Evolutionary conservation across 192 early-diverging fungal genomes (phyloP).

Genomic region (Phycomyces blakesleeanus): DNA sequence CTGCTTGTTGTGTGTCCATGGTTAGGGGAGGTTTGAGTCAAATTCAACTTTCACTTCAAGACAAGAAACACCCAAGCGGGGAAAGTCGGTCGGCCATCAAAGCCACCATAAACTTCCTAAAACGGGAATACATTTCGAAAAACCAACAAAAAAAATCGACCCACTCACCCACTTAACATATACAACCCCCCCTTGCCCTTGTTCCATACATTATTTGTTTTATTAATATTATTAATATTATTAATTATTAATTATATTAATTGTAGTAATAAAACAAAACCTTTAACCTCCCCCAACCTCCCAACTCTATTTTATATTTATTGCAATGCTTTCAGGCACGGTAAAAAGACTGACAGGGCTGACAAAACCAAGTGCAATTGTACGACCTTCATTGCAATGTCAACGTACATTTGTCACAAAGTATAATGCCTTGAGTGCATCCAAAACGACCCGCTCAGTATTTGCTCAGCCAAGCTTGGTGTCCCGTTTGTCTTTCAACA

Average conservation of each 20-base stretch:
- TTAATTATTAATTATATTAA: too few species aligned
- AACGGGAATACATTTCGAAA: neutral
- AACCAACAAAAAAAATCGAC: neutral
- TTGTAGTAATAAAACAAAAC: too few species aligned
- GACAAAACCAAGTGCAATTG: too few species aligned
- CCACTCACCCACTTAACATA: too few species aligned
- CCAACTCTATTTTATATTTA: too few species aligned
- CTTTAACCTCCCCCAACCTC: too few species aligned
- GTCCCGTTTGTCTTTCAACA: neutral
- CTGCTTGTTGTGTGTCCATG: conserved; percentile 10
- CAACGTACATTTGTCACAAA: neutral
- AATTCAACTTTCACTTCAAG: neutral
- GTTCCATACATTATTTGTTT: neutral
- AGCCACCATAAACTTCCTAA: neutral
- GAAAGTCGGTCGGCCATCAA: neutral
- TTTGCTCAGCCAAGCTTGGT: neutral
- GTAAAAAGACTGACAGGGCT: too few species aligned
- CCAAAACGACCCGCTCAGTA: neutral
- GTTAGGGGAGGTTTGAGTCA: neutral
- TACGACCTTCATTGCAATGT: too few species aligned
- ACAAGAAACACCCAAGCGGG: too few species aligned
- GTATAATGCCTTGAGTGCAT: neutral
- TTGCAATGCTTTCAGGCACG: too few species aligned
- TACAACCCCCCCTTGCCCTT: too few species aligned
- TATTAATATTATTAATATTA: too few species aligned